Conservation (phyloP, 2,329 filamentous ascomycete species). For the Lanzia echinophila region DNA sequence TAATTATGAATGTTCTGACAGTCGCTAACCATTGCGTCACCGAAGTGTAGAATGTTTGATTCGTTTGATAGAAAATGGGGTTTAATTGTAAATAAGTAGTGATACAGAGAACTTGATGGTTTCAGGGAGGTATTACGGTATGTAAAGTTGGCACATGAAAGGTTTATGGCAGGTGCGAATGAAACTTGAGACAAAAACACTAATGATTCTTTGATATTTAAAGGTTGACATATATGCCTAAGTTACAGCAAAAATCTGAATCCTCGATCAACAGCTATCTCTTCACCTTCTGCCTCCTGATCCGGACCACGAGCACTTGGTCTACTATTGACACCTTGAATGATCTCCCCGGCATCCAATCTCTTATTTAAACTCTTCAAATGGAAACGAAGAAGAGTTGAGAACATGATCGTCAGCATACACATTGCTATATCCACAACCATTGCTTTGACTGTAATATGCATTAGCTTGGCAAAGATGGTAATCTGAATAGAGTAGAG, state of each 20-base stretch:
- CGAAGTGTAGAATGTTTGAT: background rate
- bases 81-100: too few relatives aligned
- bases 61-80: background rate
- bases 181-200: too few relatives aligned
- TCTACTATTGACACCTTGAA: slow-evolving; percentile 34
- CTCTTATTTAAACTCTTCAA: slow-evolving; percentile 62
- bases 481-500: background rate
- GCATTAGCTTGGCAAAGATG: background rate
- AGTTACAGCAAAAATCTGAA: background rate
- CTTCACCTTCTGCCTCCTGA: slow-evolving; percentile 3
- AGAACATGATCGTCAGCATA: slow-evolving; percentile 56
- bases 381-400: slow-evolving; percentile 55
- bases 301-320: background rate
- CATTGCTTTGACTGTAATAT: slow-evolving; percentile 43
- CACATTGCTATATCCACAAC: slow-evolving; percentile 61
- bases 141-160: too few relatives aligned
- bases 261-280: slow-evolving; percentile 4
- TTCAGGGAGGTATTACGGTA: too few relatives aligned
- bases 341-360: slow-evolving; percentile 52
- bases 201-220: too few relatives aligned
- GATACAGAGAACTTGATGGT: too few relatives aligned
- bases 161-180: too few relatives aligned
- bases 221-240: too few relatives aligned
- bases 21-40: slow-evolving; percentile 18
- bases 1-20: too few relatives aligned